Conservation (phyloP, 345 rosid species). For the Angophora floribunda region DNA sequence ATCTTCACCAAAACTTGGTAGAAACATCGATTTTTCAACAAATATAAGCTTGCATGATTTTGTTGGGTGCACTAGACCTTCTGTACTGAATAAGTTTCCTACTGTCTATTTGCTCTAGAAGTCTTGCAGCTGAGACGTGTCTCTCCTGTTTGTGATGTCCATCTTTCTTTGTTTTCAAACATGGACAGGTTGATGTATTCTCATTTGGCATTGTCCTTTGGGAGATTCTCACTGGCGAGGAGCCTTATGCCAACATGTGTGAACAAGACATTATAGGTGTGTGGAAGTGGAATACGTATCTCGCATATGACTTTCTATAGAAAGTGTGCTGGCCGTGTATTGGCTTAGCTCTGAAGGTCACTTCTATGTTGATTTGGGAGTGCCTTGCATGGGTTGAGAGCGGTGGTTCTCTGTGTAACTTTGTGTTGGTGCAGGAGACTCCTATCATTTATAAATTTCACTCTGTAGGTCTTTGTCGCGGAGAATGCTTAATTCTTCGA, state of each 20-base stretch:
- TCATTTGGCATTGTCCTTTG: conserved; percentile 73
- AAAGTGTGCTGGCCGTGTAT: neutral
- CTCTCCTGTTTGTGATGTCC: neutral
- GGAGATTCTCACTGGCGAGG: conserved; percentile 83
- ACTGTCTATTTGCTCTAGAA: neutral
- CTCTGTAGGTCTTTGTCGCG: neutral
- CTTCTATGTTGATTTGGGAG: neutral
- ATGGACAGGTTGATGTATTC: conserved; percentile 64
- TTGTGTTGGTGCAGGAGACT: neutral
- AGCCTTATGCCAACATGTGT: conserved; percentile 79
- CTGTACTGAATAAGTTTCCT: neutral
- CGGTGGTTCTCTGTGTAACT: neutral
- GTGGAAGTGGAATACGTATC: neutral
- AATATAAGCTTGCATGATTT: neutral
- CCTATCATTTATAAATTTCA: neutral
- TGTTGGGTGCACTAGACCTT: neutral
- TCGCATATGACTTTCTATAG: neutral
- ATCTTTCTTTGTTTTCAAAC: neutral
- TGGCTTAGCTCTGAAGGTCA: neutral
- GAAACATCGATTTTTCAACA: neutral
- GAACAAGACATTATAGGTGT: conserved; percentile 72
- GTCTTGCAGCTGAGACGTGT: neutral
- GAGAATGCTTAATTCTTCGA: neutral
- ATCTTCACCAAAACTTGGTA: neutral
- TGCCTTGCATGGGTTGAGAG: neutral